Conservation (phyloP, 345 rosid species). For the Aquilaria malaccensis region DNA sequence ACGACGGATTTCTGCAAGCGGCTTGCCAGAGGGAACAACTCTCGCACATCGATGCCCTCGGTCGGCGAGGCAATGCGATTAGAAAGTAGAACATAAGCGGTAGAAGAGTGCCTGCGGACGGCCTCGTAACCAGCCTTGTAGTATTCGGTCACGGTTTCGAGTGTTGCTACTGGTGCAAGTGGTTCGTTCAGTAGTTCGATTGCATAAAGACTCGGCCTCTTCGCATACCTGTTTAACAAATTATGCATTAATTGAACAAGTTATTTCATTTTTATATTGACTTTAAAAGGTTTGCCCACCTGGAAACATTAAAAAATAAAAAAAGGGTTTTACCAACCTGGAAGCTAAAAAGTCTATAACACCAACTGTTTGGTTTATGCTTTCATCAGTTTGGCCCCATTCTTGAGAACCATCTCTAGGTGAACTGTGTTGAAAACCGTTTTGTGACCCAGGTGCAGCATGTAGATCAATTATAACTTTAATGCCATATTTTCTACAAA, state of each 20-base stretch:
- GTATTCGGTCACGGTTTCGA: constrained; percentile 25
- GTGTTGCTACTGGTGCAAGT: constrained; percentile 30
- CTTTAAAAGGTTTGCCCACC: not conserved
- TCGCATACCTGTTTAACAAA: constrained; percentile 25
- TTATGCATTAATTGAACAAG: too few species aligned
- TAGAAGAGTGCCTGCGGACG: constrained; percentile 36
- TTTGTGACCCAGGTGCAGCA: constrained; percentile 64
- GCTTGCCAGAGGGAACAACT: constrained; percentile 36
- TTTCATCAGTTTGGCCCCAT: constrained; percentile 46
- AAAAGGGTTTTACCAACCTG: constrained; percentile 20
- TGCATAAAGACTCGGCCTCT: constrained; percentile 35
- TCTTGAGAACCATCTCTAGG: constrained; percentile 55
- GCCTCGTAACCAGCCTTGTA: constrained; percentile 43
- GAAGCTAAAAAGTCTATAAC: constrained; percentile 49
- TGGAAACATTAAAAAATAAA: not conserved
- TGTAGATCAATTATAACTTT: constrained; percentile 48
- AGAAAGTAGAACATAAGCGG: constrained; percentile 44
- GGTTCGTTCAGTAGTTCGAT: constrained; percentile 56
- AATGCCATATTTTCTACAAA: constrained; percentile 37
- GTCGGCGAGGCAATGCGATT: constrained; percentile 24
- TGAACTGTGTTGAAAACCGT: constrained; percentile 47
- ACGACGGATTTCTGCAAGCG: constrained; percentile 30
- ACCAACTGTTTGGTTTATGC: constrained; percentile 33
- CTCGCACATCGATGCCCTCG: constrained; percentile 30
- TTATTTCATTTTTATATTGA: too few species aligned